phyloP scores from a whole-genome alignment of 768 basidiomycete genomes.

The Clathrus columnatus region DNA sequence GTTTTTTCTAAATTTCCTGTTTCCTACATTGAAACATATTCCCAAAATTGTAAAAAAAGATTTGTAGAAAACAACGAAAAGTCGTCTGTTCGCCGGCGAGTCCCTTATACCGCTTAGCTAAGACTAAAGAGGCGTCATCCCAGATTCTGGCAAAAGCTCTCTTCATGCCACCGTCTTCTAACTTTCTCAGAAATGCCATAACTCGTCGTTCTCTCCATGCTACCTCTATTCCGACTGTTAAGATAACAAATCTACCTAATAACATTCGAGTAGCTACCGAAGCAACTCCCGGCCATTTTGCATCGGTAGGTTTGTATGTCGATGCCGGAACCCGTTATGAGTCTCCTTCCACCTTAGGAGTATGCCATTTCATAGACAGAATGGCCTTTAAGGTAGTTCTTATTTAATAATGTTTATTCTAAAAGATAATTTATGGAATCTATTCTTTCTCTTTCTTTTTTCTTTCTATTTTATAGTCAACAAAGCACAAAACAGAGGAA shows the following conservation, averaged over 20 bases:
- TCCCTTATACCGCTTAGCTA: neutral
- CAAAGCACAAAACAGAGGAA: conserved; percentile 56
- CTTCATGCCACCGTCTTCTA: conserved; percentile 6
- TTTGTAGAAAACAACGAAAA: too few species aligned
- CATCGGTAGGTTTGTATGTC: conserved; percentile 86
- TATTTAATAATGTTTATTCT: too few species aligned
- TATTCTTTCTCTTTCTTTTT: neutral
- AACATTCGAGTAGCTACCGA: conserved; percentile 90
- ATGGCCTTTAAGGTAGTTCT: conserved; percentile 87
- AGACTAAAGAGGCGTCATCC: neutral
- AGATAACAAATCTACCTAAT: conserved; percentile 83
- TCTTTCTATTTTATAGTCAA: conserved; percentile 45
- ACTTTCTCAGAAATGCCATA: neutral
- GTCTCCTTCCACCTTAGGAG: conserved; percentile 58
- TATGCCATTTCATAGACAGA: conserved; percentile 87
- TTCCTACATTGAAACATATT: too few species aligned
- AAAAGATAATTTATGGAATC: neutral
- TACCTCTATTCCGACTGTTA: conserved; percentile 28
- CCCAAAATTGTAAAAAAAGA: too few species aligned
- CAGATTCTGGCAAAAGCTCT: neutral
- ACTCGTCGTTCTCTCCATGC: conserved; percentile 1
- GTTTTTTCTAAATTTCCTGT: too few species aligned
- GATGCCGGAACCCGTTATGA: conserved; percentile 94
- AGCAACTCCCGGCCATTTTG: conserved; percentile 86
- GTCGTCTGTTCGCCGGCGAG: too few species aligned